Evolutionary conservation across 305 asterid species (phyloP), one percentile per base, ranked within the genome.

Genomic region (Solanum aculeatissimum): DNA sequence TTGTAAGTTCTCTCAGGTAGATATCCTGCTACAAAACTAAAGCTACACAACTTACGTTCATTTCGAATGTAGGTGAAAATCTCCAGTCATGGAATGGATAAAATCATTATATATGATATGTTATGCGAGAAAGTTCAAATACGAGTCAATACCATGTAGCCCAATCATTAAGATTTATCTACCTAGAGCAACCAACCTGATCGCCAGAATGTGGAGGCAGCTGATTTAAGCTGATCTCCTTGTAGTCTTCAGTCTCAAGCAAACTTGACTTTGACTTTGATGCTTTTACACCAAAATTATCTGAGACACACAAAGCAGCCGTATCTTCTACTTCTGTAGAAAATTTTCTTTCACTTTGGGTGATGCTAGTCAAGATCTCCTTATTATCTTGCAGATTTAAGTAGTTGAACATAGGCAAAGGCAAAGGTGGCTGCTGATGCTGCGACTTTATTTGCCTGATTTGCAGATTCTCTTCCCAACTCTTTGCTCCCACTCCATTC

Each of bases 401-500:
- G 89, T 86, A 70, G 83, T 75, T 86, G 80, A 86, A 54, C 78
- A 47, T 85, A 60, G 88, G 88, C 60, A 86, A 84, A 38, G 83
- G 74, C 5, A 35, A 35, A 35, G 40, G 40, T 7, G 4, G 40
- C 51, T 60, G 82, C 83, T 83, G 80, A 84, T 87, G 77, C 81
- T 87, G 85, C 57, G 82, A 86, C n/a, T 81, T 87, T 53, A 68
- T 51, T 43, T 42, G 87, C 58, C 86, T 87, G 19, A 84, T 72
- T 42, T 45, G 89, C 47, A 82, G 72, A 79, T 83, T 85, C 27
- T 89, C 81, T 80, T 88, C 92, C 83, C 79, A 86, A 75, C 83
- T 74, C 85, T 92, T 89, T 81, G 90, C 86, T 85, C 91, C 93
- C 38, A 90, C 87, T 85, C 89, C 90, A 40, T 89, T 80, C 85